These are phyloP conservation scores for Gigaspora rosea DNA, from an alignment of 192 early-diverging fungal genomes.

Conservation along the genomic window DNA sequence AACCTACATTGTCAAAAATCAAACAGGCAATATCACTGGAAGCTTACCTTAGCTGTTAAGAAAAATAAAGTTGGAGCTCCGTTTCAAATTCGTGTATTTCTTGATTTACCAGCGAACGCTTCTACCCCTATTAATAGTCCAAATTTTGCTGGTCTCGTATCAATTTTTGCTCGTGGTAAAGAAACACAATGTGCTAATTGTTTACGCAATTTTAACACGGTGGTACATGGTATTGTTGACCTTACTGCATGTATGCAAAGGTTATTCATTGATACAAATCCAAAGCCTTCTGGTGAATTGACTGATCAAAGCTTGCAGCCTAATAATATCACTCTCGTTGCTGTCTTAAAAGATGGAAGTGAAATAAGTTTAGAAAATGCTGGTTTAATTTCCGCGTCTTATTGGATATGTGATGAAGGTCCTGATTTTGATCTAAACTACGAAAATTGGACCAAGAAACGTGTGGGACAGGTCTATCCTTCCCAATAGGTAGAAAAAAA, in stretches of 20 bases:
- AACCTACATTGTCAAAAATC: neutral
- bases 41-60: slow-evolving; percentile 1
- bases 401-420: slow-evolving; percentile 10
- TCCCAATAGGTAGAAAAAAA: too few species aligned
- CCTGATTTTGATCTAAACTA: too few species aligned
- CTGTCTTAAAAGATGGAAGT: slow-evolving; percentile 17
- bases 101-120: neutral
- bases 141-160: slow-evolving; percentile 8
- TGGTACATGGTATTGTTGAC: neutral
- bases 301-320: neutral
- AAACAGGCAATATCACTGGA: slow-evolving; percentile 13
- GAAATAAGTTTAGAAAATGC: neutral
- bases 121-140: neutral
- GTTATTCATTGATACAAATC: neutral
- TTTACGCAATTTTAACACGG: neutral
- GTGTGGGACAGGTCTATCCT: too few species aligned
- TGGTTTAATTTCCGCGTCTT: slow-evolving; percentile 10
- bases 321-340: neutral
- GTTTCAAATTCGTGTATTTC: slow-evolving; percentile 21
- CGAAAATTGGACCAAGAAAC: too few species aligned
- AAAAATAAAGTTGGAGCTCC: neutral
- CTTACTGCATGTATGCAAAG: slow-evolving; percentile 13
- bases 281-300: neutral
- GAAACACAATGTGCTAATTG: neutral
- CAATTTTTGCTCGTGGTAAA: slow-evolving; percentile 17